phyloP scores from a whole-genome alignment of 192 early-diverging fungal genomes.

The Backusella parvicylindrica region DNA sequence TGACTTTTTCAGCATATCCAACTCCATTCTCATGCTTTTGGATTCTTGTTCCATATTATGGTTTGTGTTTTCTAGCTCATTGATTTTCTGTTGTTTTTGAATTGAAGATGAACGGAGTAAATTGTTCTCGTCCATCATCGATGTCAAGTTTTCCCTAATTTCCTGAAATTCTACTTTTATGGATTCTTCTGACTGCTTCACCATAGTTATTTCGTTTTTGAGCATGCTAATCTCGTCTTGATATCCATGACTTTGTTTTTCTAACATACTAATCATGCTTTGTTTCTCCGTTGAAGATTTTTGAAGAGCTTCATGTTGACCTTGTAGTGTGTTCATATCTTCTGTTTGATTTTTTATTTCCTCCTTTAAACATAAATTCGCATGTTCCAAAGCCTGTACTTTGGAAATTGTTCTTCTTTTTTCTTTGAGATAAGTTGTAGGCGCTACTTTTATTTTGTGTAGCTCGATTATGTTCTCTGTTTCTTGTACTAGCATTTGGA shows the following conservation, averaged over 20 bases:
- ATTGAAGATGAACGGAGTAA: neutral
- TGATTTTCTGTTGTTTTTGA: neutral
- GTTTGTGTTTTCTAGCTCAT: neutral
- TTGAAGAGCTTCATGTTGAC: neutral
- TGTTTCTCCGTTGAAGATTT: neutral
- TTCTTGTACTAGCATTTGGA: neutral
- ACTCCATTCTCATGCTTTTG: neutral
- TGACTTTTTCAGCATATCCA: neutral
- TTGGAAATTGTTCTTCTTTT: neutral
- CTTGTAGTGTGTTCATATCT: neutral
- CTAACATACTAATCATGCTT: neutral
- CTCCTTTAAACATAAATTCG: neutral
- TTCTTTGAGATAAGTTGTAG: neutral
- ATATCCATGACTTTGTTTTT: neutral
- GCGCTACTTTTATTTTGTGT: neutral
- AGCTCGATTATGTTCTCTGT: neutral
- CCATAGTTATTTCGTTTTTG: neutral
- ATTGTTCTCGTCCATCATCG: neutral
- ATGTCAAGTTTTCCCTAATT: neutral
- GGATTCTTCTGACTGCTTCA: neutral
- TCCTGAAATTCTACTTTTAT: neutral
- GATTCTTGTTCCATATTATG: neutral
- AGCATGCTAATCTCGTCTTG: neutral
- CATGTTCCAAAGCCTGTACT: neutral
- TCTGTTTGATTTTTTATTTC: neutral